Conservation (phyloP, 148 eudicot species). For the Rhododendron griersonianum region DNA sequence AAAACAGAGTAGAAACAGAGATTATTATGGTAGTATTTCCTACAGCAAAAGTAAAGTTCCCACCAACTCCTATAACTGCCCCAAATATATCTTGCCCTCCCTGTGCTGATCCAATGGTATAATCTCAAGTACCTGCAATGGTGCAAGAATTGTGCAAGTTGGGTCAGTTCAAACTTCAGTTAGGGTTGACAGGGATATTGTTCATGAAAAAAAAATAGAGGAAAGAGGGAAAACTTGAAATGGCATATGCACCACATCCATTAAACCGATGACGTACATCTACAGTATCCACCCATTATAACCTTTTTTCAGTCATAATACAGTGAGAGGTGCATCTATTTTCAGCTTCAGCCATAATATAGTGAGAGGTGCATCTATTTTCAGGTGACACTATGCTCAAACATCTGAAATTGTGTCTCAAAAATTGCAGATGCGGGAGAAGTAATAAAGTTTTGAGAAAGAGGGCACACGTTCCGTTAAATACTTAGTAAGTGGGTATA, state of each 20-base stretch:
- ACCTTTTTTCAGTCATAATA: background rate
- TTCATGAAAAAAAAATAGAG: background rate
- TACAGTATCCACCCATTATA: background rate
- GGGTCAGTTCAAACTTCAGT: background rate
- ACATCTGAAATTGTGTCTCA: background rate
- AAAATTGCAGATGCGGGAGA: background rate
- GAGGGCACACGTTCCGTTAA: background rate
- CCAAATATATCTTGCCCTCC: background rate
- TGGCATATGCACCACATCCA: background rate
- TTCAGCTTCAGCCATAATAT: background rate
- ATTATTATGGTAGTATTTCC: background rate
- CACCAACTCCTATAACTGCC: background rate
- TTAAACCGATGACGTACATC: background rate
- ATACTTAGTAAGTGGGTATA: no score
- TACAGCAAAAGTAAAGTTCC: conserved; percentile 4
- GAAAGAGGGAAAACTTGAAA: background rate
- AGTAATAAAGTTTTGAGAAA: background rate
- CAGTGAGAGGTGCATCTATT: background rate
- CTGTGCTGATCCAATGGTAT: background rate
- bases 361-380: background rate
- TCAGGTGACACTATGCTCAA: background rate
- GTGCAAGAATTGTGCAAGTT: background rate
- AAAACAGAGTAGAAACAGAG: background rate
- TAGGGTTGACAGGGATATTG: background rate
- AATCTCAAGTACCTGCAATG: conserved; percentile 16